Conservation (phyloP, 2,329 filamentous ascomycete species). For the Colletotrichum phormii region DNA sequence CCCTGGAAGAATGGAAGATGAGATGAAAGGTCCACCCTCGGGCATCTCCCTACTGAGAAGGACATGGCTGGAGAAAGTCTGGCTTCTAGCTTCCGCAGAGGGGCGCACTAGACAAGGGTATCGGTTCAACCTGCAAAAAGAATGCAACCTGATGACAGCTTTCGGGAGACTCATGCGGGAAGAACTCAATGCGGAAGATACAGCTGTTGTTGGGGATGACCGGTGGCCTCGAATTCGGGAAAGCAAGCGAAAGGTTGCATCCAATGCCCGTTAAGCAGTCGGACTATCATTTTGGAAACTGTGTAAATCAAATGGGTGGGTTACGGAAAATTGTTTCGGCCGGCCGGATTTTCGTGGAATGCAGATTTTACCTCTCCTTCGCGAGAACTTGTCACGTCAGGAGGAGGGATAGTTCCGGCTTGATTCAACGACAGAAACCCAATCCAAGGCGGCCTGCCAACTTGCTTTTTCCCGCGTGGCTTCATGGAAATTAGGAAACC, state of each 20-base stretch:
- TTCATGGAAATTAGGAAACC: background rate
- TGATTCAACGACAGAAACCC: background rate
- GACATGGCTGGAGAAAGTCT: background rate
- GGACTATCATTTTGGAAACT: background rate
- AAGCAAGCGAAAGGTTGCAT: background rate
- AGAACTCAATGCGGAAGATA: background rate
- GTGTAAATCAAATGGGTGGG: background rate
- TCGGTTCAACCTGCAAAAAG: background rate
- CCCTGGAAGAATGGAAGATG: background rate
- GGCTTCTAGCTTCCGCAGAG: background rate
- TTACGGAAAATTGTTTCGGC: background rate
- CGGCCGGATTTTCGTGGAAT: background rate
- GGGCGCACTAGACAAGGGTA: background rate
- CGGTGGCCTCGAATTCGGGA: background rate
- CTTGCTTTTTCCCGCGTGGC: background rate
- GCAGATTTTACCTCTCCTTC: background rate
- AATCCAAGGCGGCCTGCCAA: background rate
- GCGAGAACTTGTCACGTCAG: too few relatives aligned
- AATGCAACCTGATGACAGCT: background rate
- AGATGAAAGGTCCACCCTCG: conserved; percentile 1
- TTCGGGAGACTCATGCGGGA: background rate
- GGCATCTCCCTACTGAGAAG: background rate
- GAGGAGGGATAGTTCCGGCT: background rate
- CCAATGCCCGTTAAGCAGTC: background rate
- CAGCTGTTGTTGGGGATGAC: background rate